Base-by-base conservation (phyloP, 2,329 filamentous ascomycete genomes). In the Fusarium pininemorale region DNA sequence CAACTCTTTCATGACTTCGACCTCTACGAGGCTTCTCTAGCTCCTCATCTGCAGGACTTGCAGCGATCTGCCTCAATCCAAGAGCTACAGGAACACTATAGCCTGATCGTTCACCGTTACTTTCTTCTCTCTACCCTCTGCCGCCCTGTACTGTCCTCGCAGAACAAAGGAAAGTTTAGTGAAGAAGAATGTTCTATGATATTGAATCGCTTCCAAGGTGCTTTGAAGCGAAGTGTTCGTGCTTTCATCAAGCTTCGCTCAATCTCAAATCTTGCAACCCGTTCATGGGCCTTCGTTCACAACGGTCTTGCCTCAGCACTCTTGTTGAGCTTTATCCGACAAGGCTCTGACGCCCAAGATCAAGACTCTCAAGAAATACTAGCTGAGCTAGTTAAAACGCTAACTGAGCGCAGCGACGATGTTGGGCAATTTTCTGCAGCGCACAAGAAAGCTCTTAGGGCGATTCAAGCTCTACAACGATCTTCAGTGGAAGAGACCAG, bases 251-350 rank as follows among this genome's bases (percentile, higher is more conserved):
- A 62, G 5, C 38, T 76, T 3, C 72, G 70, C 24, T 62, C 60
- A 2, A 60, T 71, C 12, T 57, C 64, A 7, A 73, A 50, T 20
- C 62, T 68, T 45, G 60, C 74, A 11, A 76, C 69, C 18, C 64
- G 63, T 1, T 76, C 74, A 6, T 76, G 74, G 74, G 74, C 75
- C 7, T 75, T 71, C 5, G 55, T 76, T 20, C 74, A 75, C 12
- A 75, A 75, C 7, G 72, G 70, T 3, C 70, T 75, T n/a, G 59
- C 73, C 7, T 75, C 71, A 3, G 72, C 70, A 0, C 44, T 76
- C 9, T 51, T 75, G 7, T 42, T 76, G 16, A 74, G 73, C 12
- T 69, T 76, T 20, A 73, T 69, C 28, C 37, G 32, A 3, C 58
- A 73, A 8, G 63, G 51, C 1, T 55, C 64, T 15, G 57, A 66